Conservation (phyloP, 495 filamentous ascomycete genomes). For the Trichoderma reesei region DNA sequence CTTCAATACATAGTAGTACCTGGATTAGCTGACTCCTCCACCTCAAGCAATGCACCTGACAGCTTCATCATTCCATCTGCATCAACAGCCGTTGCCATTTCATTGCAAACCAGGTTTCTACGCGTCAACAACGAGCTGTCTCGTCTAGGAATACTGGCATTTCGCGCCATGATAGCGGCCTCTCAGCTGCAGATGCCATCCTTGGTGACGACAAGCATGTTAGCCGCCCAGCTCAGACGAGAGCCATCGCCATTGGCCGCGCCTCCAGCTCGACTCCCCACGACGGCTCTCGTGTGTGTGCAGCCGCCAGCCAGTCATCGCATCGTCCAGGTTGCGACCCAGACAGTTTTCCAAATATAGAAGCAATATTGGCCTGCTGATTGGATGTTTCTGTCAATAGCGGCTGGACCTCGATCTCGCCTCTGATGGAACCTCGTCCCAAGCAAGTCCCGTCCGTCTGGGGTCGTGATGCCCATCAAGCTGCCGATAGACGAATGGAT, state of each 20-base stretch:
- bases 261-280: background rate
- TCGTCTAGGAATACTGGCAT: background rate
- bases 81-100: background rate
- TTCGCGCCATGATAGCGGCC: background rate
- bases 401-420: background rate
- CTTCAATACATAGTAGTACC: background rate
- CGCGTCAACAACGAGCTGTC: background rate
- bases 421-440: background rate
- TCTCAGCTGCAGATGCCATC: background rate
- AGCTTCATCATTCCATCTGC: background rate
- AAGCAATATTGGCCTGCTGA: background rate
- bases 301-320: constrained; percentile 5
- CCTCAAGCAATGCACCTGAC: background rate
- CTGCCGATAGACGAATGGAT: background rate
- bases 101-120: background rate
- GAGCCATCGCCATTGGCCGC: background rate
- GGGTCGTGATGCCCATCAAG: background rate
- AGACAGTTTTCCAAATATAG: background rate
- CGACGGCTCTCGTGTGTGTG: background rate
- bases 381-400: background rate
- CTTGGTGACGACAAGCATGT: background rate
- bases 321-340: background rate
- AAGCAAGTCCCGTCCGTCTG: background rate
- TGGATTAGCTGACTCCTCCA: no score
- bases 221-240: constrained; percentile 1